Base-by-base conservation (phyloP, 495 filamentous ascomycete species). In the Trichoderma orchidacearum region DNA sequence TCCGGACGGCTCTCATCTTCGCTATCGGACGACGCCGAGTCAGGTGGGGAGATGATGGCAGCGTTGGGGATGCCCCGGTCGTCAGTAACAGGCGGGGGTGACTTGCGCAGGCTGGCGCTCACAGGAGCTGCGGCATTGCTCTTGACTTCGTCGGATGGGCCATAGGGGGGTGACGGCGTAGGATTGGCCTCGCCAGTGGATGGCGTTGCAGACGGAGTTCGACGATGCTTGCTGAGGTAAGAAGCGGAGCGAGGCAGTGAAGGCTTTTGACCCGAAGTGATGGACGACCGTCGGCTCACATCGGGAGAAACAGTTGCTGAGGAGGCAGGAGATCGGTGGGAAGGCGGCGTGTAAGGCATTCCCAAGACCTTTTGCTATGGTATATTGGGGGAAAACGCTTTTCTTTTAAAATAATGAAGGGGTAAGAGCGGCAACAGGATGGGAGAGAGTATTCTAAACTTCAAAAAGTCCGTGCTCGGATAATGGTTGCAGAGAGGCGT, bases 331-430 rank as follows among this genome's bases (percentile, higher is more conserved):
- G 89, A 90, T 74, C 80, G 75, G 75, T 85, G 85, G 64, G 82
- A 79, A 53, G 90, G 90, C 60, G 90, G 89, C 70, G 90, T 95
- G 79, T 96, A 96, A 76, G 90, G 90, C 90, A 96, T 96, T 77
- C 72, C 67, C 62, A 65, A 55, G 12, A 27, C 18, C 8, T n/a
- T 28, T 27, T 27, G 41, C 41, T 27, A 23, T 18, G 41, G 41
- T 27, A 27, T 3, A 17, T 12, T 17, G 21, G 18, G 15, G 8
- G 7, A 48, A 27, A 48, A 13, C 11, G 36, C 36, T 18, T 41
- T 7, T 41, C 18, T 25, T n/a, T n/a, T n/a, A n/a, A n/a, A 13
- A 9, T 48, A 48, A 12, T 25, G 38, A 48, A n/a, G 27, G 12
- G 12, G 7, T 23, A 3, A 48, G 3, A 5, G 3, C 18, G 38